Conservation (phyloP, 176 grass and related monocot species). For the Oryza glumipatula region DNA sequence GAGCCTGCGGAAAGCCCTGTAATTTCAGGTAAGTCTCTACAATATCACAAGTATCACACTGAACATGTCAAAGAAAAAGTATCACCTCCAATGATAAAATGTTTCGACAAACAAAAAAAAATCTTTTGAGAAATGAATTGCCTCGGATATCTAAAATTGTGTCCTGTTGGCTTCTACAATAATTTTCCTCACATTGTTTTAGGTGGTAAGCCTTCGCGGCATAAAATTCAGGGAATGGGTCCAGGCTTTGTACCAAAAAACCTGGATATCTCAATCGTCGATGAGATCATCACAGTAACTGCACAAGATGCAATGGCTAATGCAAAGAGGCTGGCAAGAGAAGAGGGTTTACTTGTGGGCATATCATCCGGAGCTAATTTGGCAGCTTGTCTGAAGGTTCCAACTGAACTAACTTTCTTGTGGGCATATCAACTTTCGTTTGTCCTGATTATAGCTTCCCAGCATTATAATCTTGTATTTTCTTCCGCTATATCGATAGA, state of each 20-base stretch:
- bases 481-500: too few species aligned
- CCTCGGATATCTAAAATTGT: neutral
- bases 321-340: constrained; percentile 60
- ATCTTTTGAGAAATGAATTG: neutral
- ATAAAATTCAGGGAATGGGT: constrained; percentile 77
- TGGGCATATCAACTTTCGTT: too few species aligned
- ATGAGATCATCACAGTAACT: constrained; percentile 61
- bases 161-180: neutral
- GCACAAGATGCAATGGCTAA: constrained; percentile 58
- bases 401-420: neutral
- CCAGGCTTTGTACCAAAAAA: constrained; percentile 59
- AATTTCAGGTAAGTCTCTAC: constrained; percentile 51
- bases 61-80: neutral
- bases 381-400: constrained; percentile 64
- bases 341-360: constrained; percentile 72
- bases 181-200: neutral
- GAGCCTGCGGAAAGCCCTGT: constrained; percentile 82
- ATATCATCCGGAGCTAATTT: constrained; percentile 84
- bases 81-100: neutral
- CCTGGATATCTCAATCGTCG: constrained; percentile 58
- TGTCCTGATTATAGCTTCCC: too few species aligned
- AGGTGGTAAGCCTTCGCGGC: constrained; percentile 59
- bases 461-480: too few species aligned
- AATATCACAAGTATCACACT: neutral
- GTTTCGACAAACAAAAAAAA: neutral